Evolutionary conservation across 148 eudicot species (phyloP).

Genomic region (Silene uniflora): DNA sequence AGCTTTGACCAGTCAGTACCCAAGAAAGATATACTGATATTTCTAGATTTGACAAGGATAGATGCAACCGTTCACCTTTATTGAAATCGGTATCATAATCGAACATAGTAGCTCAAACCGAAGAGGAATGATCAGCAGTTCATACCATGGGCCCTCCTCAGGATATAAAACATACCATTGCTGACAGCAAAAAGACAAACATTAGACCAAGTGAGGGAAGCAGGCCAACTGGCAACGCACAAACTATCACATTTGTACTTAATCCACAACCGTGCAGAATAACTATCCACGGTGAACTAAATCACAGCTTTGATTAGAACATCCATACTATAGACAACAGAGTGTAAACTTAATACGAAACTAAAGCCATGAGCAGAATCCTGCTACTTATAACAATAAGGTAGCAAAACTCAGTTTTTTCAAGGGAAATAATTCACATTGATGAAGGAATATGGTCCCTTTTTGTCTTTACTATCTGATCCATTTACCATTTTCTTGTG

Average conservation of each 20-base stretch:
- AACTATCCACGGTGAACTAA: not conserved
- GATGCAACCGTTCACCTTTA: constrained; percentile 54
- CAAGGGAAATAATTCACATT: no score
- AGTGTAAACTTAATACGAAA: not conserved
- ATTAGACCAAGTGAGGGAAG: constrained; percentile 10
- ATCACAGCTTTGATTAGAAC: constrained; percentile 8
- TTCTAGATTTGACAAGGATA: not conserved
- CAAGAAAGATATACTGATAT: not conserved
- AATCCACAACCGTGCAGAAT: not conserved
- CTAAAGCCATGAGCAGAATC: not conserved
- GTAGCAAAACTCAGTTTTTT: not conserved
- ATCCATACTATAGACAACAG: not conserved
- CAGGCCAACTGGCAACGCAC: constrained; percentile 15
- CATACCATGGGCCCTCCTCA: constrained; percentile 89
- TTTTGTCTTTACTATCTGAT: not conserved
- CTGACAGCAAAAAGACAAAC: constrained; percentile 42
- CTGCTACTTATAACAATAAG: not conserved
- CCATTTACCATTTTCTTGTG: not conserved
- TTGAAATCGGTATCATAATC: constrained; percentile 98
- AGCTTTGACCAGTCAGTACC: not conserved
- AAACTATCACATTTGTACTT: not conserved
- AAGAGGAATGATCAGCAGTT: constrained; percentile 80
- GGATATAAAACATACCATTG: constrained; percentile 95
- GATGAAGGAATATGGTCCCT: not conserved
- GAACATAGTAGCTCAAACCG: constrained; percentile 98